phyloP scores from a whole-genome alignment of 2,329 filamentous ascomycete species.

The Aspergillus persii region DNA sequence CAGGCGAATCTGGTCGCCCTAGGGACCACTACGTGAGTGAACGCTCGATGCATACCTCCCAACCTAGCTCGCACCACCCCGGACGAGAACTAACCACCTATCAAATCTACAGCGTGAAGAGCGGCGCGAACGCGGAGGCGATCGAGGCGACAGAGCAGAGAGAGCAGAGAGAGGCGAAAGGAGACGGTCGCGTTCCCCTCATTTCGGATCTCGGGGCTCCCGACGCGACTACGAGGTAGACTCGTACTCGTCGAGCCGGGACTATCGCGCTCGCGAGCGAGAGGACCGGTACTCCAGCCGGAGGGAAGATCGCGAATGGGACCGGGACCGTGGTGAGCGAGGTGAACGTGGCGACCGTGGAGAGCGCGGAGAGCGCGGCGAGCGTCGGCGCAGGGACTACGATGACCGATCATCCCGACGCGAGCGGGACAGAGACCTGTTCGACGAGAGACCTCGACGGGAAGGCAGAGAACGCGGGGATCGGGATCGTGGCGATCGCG shows the following conservation, averaged over 20 bases:
- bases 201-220: slow-evolving; percentile 63
- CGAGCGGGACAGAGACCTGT: slow-evolving; percentile 56
- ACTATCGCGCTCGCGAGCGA: slow-evolving; percentile 87
- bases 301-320: slow-evolving; percentile 72
- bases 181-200: slow-evolving; percentile 83
- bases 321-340: slow-evolving; percentile 69
- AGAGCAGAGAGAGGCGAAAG: slow-evolving; percentile 56
- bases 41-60: background rate
- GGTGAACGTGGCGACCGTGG: slow-evolving; percentile 26
- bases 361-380: slow-evolving; percentile 53
- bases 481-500: slow-evolving; percentile 47
- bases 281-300: slow-evolving; percentile 84
- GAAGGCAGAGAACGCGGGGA: slow-evolving; percentile 39
- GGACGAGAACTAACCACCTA: background rate
- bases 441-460: slow-evolving; percentile 59
- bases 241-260: slow-evolving; percentile 88
- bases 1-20: slow-evolving; percentile 51
- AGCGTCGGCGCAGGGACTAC: slow-evolving; percentile 56
- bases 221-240: slow-evolving; percentile 76
- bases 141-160: slow-evolving; percentile 49
- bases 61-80: too few species aligned
- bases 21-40: slow-evolving; percentile 54
- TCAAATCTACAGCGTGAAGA: slow-evolving; percentile 44
- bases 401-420: slow-evolving; percentile 58
- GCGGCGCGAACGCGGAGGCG: slow-evolving; percentile 42